phyloP scores from a whole-genome alignment of 768 basidiomycete genomes.

The Tricholomella constricta region DNA sequence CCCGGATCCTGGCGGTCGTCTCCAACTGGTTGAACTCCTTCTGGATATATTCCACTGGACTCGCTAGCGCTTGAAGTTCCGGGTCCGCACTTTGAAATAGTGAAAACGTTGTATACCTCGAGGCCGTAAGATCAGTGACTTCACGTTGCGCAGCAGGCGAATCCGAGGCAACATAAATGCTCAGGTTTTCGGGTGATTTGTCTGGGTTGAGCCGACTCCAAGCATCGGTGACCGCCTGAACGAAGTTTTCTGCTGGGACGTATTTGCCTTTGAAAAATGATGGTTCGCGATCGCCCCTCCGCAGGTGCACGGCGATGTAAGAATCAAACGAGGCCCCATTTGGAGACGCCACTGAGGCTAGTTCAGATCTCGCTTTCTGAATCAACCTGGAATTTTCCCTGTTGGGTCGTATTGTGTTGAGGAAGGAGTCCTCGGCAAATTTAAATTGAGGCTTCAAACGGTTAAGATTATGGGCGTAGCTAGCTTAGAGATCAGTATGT shows the following conservation, averaged over 20 bases:
- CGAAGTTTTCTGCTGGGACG: slow-evolving; percentile 53
- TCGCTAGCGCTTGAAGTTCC: slow-evolving; percentile 49
- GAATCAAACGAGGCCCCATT: slow-evolving; percentile 11
- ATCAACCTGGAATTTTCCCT: slow-evolving; percentile 48
- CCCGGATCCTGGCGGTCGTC: slow-evolving; percentile 42
- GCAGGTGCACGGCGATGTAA: slow-evolving; percentile 64
- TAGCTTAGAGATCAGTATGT: slow-evolving; percentile 23
- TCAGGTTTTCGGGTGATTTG: slow-evolving; percentile 27
- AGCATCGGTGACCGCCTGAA: slow-evolving; percentile 40
- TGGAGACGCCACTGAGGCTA: slow-evolving; percentile 30
- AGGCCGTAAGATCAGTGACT: slow-evolving; percentile 41
- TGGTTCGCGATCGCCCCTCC: slow-evolving; percentile 59
- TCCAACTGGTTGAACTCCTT: slow-evolving; percentile 44
- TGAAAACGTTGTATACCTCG: slow-evolving; percentile 42
- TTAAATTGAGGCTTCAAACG: slow-evolving; percentile 59
- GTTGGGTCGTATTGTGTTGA: slow-evolving; percentile 55
- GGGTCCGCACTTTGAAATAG: slow-evolving; percentile 43
- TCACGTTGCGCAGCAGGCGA: slow-evolving; percentile 45
- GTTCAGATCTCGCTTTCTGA: slow-evolving; percentile 46
- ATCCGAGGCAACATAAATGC: slow-evolving; percentile 65
- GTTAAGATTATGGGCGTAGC: slow-evolving; percentile 56
- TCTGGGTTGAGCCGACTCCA: slow-evolving; percentile 39
- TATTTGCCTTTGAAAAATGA: slow-evolving; percentile 42
- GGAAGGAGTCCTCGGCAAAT: slow-evolving; percentile 47
- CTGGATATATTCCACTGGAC: slow-evolving; percentile 57